Evolutionary conservation across 345 rosid species (phyloP).

Genomic region (Diplotaxis tenuifolia): DNA sequence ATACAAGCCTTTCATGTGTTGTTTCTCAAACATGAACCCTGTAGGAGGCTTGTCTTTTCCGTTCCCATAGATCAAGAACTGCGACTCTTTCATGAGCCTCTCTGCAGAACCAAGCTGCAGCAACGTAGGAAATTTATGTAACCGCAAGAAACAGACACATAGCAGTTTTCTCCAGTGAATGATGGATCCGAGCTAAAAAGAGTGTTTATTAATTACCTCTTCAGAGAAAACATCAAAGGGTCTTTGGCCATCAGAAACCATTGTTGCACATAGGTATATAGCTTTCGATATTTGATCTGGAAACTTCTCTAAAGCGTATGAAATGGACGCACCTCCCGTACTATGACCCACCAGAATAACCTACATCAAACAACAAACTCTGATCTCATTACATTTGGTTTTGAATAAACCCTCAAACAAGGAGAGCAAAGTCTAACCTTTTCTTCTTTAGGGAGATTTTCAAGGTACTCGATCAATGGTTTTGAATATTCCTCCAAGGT

Average conservation of each 20-base stretch:
- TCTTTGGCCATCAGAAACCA: constrained; percentile 85
- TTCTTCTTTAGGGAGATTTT: constrained; percentile 75
- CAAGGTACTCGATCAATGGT: constrained; percentile 64
- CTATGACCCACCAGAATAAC: constrained; percentile 89
- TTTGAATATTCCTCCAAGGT: constrained; percentile 81
- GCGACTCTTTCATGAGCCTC: constrained; percentile 76
- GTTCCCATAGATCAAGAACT: constrained; percentile 75
- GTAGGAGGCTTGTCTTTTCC: constrained; percentile 88
- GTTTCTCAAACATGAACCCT: constrained; percentile 94
- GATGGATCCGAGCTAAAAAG: neutral
- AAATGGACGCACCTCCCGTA: constrained; percentile 84
- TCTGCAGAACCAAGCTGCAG: constrained; percentile 96
- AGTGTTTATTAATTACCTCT: constrained; percentile 60
- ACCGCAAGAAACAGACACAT: neutral
- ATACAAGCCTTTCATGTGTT: constrained; percentile 82
- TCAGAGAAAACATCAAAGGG: constrained; percentile 93
- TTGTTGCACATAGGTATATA: constrained; percentile 80
- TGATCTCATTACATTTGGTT: neutral
- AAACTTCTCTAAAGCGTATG: constrained; percentile 76
- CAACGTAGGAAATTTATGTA: neutral
- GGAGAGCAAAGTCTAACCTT: constrained; percentile 46
- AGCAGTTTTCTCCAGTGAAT: neutral
- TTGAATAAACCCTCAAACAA: neutral
- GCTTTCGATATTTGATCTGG: constrained; percentile 79
- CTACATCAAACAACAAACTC: constrained; percentile 40